Conservation (phyloP, 352 stramenopile species). For the Pythium sp. region DNA sequence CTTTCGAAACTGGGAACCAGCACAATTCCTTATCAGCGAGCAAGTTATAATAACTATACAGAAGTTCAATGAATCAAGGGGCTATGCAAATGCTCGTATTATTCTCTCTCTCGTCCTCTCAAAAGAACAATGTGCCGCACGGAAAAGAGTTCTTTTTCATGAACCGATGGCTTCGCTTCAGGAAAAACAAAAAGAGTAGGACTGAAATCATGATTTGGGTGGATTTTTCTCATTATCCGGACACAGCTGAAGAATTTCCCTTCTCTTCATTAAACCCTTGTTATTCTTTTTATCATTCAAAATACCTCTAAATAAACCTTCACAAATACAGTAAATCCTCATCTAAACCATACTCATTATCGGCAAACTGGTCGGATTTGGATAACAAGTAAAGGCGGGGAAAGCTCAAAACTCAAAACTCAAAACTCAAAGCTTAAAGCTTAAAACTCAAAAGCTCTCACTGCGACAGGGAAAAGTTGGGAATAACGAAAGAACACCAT, state of each 20-base stretch:
- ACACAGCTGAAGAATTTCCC: background rate
- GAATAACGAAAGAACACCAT: background rate
- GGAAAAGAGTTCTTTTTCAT: conserved; percentile 5
- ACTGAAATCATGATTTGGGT: background rate
- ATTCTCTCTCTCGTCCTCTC: background rate
- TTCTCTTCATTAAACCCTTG: background rate
- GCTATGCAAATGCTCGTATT: background rate
- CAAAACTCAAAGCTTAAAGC: background rate
- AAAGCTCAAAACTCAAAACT: background rate
- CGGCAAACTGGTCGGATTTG: no score
- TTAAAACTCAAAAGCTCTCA: background rate
- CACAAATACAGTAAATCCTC: no score
- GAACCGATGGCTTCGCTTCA: conserved; percentile 2
- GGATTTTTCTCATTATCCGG: conserved; percentile 6
- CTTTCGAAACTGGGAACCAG: background rate
- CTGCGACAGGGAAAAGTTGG: background rate
- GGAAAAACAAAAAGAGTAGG: background rate
- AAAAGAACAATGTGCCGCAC: no score
- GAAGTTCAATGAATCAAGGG: background rate
- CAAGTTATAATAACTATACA: background rate
- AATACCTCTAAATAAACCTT: no score
- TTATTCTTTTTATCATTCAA: background rate
- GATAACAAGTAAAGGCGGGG: background rate
- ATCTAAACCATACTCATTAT: no score
- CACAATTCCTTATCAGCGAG: background rate